phyloP scores from a whole-genome alignment of 208 protist genomes.

The Acanthamoeba triangularis region DNA sequence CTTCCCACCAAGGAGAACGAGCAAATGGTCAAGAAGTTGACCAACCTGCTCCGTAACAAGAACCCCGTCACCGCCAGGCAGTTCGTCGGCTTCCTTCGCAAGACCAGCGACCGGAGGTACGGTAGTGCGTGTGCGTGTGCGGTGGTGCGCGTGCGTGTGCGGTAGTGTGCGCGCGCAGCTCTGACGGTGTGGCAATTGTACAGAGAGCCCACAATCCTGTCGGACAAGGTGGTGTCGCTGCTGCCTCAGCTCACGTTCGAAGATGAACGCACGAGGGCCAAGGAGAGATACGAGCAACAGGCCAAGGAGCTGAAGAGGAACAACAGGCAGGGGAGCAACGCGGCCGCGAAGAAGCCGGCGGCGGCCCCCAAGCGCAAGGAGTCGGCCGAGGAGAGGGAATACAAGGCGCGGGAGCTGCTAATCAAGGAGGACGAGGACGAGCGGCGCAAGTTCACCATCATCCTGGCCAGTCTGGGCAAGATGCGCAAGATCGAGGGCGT shows the following conservation, averaged over 20 bases:
- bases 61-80: conserved; percentile 5
- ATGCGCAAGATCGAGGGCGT: conserved; percentile 1
- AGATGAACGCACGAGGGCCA: conserved; percentile 19
- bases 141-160: too few species aligned
- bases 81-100: neutral
- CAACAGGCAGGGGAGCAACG: neutral
- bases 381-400: neutral
- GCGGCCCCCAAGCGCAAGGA: conserved; percentile 8
- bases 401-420: neutral
- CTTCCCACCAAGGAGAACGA: neutral
- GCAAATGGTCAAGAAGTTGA: conserved; percentile 26
- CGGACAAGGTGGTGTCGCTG: conserved; percentile 17
- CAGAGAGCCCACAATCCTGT: conserved; percentile 16
- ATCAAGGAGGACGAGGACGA: conserved; percentile 9
- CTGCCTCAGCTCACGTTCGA: conserved; percentile 45
- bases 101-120: conserved; percentile 14
- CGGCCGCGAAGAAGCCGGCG: neutral
- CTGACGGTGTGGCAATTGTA: neutral
- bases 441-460: conserved; percentile 25
- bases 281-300: neutral
- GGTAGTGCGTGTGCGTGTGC: too few species aligned
- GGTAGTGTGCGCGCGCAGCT: neutral
- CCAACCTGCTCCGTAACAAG: conserved; percentile 37
- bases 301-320: neutral
- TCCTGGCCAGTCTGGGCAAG: conserved; percentile 14